phyloP scores from a whole-genome alignment of 225 moss, liverwort and hornwort genomes.

The Physcomitrium patens region DNA sequence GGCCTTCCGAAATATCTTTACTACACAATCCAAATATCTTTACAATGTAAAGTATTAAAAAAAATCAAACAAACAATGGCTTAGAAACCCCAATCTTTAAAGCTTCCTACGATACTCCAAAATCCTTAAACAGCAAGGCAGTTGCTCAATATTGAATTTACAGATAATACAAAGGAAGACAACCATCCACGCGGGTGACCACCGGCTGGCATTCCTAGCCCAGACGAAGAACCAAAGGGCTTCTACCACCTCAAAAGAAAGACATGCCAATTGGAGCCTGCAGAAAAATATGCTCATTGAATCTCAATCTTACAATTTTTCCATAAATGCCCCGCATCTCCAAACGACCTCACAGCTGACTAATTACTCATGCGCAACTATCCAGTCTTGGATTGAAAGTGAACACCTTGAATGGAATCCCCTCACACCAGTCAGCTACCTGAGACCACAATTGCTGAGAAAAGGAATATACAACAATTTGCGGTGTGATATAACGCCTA shows the following conservation, averaged over 20 bases:
- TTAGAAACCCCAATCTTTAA: not conserved
- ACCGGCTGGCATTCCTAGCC: constrained; percentile 25
- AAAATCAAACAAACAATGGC: constrained; percentile 16
- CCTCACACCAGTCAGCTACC: constrained; percentile 33
- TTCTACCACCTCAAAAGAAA: constrained; percentile 26
- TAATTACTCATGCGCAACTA: constrained; percentile 41
- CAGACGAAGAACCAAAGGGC: constrained; percentile 19
- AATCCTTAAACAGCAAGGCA: constrained; percentile 11
- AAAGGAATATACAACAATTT: constrained; percentile 43
- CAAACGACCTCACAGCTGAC: not conserved
- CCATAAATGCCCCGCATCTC: not conserved
- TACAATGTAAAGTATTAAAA: not conserved
- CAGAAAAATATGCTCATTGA: constrained; percentile 23
- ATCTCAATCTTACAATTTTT: not conserved
- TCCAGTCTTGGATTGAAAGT: constrained; percentile 48
- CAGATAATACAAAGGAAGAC: constrained; percentile 33
- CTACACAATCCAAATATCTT: not conserved
- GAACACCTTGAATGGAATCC: constrained; percentile 40
- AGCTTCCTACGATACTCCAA: not conserved
- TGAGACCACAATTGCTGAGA: constrained; percentile 46
- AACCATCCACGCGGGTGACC: constrained; percentile 30
- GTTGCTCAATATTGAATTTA: constrained; percentile 17
- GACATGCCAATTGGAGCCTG: constrained; percentile 23
- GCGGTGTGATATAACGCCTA: constrained; percentile 29
- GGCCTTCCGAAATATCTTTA: constrained; percentile 18